These are phyloP conservation scores for Fusarium bactridioides DNA, from an alignment of 2,329 filamentous ascomycete species.

Conservation along the genomic window DNA sequence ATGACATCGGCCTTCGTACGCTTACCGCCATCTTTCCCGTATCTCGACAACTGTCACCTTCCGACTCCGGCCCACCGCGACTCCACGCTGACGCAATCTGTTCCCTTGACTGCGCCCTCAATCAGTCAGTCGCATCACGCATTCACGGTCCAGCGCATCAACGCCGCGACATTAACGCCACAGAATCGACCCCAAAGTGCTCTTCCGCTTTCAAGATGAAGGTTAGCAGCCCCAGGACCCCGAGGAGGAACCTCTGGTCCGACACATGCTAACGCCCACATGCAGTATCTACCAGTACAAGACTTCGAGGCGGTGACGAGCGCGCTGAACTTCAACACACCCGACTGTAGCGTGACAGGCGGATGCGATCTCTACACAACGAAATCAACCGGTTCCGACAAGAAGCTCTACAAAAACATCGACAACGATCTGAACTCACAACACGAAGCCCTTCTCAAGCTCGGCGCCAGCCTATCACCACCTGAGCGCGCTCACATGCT, in stretches of 20 bases:
- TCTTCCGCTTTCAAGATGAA: conserved; percentile 47
- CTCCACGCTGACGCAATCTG: conserved; percentile 46
- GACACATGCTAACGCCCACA: conserved; percentile 28
- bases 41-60: conserved; percentile 33
- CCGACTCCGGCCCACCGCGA: conserved; percentile 33
- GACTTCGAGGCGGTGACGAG: conserved; percentile 92
- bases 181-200: background rate
- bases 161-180: background rate
- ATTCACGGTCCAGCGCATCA: conserved; percentile 9
- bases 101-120: conserved; percentile 21
- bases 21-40: conserved; percentile 17
- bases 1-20: background rate
- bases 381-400: conserved; percentile 93
- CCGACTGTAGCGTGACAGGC: conserved; percentile 89
- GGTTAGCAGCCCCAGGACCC: conserved; percentile 38
- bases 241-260: background rate
- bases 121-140: conserved; percentile 25
- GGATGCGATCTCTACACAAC: conserved; percentile 97
- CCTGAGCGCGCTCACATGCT: conserved; percentile 78
- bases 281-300: conserved; percentile 86
- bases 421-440: conserved; percentile 90
- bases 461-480: conserved; percentile 87
- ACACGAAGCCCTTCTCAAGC: conserved; percentile 85
- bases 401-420: conserved; percentile 97
- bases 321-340: conserved; percentile 94